A percentile compares a stretch with the other conserved stretches of the same genome.
phyloP scores from a whole-genome alignment of 2,329 filamentous ascomycete species.

The Hypoxylon sp. region DNA sequence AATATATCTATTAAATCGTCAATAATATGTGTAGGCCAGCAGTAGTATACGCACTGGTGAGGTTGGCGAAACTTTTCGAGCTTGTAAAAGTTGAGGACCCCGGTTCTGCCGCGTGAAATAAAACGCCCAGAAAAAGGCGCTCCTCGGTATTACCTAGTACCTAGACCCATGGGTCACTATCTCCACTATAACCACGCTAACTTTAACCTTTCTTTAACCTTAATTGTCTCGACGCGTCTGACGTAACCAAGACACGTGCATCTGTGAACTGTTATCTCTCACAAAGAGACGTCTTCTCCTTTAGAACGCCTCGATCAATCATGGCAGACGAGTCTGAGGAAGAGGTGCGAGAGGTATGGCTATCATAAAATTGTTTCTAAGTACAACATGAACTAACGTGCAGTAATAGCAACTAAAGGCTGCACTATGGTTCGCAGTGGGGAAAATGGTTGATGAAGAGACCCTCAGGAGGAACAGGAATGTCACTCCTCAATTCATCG shows the following conservation, averaged over 20 bases:
- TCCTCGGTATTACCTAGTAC: conserved; percentile 22
- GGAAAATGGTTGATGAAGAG: conserved; percentile 91
- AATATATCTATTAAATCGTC: conserved; percentile 16
- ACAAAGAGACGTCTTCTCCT: conserved; percentile 6
- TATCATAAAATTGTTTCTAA: conserved; percentile 3
- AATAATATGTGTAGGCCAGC: neutral
- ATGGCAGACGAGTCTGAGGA: conserved; percentile 55
- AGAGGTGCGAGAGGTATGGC: conserved; percentile 53
- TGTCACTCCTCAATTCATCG: conserved; percentile 93
- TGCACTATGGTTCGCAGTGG: conserved; percentile 86
- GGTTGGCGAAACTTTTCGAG: conserved; percentile 23
- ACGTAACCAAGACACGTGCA: conserved; percentile 38
- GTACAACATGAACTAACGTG: conserved; percentile 21
- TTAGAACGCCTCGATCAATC: neutral
- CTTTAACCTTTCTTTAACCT: conserved; percentile 37
- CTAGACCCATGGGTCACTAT: conserved; percentile 19
- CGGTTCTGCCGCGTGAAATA: conserved; percentile 35
- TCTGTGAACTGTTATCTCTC: neutral
- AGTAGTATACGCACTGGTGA: conserved; percentile 1
- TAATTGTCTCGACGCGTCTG: conserved; percentile 37
- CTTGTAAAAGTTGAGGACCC: conserved; percentile 8
- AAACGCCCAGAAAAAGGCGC: conserved; percentile 22
- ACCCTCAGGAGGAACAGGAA: conserved; percentile 81
- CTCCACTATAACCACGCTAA: conserved; percentile 15
- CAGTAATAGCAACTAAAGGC: conserved; percentile 80